Conservation (phyloP, 495 filamentous ascomycete genomes). For the Hypoxylon lenormandii region DNA sequence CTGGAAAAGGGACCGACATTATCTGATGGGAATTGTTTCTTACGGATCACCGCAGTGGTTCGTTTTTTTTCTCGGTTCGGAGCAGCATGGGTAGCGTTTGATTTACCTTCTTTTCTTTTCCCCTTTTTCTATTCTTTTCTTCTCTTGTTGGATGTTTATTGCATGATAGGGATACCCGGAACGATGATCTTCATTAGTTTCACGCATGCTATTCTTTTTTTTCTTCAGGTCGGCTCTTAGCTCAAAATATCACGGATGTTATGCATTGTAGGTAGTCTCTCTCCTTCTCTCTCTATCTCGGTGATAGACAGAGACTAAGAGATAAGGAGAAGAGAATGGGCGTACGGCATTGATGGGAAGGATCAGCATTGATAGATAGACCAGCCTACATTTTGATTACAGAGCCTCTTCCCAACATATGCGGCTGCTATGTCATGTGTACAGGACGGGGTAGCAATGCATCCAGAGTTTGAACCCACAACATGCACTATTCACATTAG, state of each 20-base stretch:
- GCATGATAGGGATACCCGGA: constrained; percentile 44
- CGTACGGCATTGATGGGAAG: constrained; percentile 9
- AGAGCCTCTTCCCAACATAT: constrained; percentile 30
- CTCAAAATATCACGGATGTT: not conserved
- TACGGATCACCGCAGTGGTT: constrained; percentile 25
- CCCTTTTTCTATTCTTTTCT: constrained; percentile 3
- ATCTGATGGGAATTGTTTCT: constrained; percentile 34
- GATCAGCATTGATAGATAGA: constrained; percentile 17
- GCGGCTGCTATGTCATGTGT: constrained; percentile 11
- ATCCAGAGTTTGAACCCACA: not conserved
- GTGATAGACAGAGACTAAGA: not conserved
- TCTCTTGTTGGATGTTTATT: constrained; percentile 12
- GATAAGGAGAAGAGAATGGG: not conserved
- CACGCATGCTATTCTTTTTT: not conserved
- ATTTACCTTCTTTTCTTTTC: constrained; percentile 4
- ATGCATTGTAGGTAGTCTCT: not conserved
- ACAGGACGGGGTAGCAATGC: not conserved
- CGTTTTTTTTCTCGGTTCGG: constrained; percentile 14
- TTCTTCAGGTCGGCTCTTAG: constrained; percentile 1
- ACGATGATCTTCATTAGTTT: constrained; percentile 29
- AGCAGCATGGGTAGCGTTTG: constrained; percentile 25
- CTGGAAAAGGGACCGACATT: constrained; percentile 30
- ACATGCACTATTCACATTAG: too few relatives aligned
- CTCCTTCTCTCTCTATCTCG: not conserved
- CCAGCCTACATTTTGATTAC: constrained; percentile 1